Conservation (phyloP, 371 early-diverging fungal genomes). For the Syncephalastrum racemosum region DNA sequence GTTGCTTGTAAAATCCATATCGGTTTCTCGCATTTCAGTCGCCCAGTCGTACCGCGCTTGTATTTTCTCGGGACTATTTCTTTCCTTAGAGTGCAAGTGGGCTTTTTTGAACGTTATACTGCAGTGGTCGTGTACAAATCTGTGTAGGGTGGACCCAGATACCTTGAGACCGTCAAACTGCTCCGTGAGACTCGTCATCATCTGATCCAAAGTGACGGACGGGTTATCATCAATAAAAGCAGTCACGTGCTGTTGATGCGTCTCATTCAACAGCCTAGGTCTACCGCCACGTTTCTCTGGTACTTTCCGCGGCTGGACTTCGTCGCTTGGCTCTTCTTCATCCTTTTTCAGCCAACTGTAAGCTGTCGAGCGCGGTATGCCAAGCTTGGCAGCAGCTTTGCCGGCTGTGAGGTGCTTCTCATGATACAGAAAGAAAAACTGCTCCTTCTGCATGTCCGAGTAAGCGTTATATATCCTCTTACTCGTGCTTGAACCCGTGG, state of each 20-base stretch:
- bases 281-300: too few relatives aligned
- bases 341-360: too few relatives aligned
- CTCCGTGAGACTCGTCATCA: conserved; percentile 1
- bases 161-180: conserved; percentile 5
- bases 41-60: conserved; percentile 12
- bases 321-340: not conserved
- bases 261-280: too few relatives aligned
- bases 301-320: too few relatives aligned
- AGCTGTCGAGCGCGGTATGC: too few relatives aligned
- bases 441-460: too few relatives aligned
- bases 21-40: conserved; percentile 3
- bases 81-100: conserved; percentile 9
- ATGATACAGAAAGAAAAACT: too few relatives aligned
- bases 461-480: too few relatives aligned
- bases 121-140: too few relatives aligned
- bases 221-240: conserved; percentile 6
- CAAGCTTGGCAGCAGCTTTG: too few relatives aligned
- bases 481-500: too few relatives aligned
- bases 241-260: not conserved
- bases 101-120: conserved; percentile 7
- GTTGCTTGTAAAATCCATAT: conserved; percentile 11
- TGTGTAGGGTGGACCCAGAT: not conserved
- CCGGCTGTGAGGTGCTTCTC: too few relatives aligned
- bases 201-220: conserved; percentile 9
- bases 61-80: conserved; percentile 12